Conservation (phyloP, 768 basidiomycete genomes). For the Leucosporidium creatinivorum region DNA sequence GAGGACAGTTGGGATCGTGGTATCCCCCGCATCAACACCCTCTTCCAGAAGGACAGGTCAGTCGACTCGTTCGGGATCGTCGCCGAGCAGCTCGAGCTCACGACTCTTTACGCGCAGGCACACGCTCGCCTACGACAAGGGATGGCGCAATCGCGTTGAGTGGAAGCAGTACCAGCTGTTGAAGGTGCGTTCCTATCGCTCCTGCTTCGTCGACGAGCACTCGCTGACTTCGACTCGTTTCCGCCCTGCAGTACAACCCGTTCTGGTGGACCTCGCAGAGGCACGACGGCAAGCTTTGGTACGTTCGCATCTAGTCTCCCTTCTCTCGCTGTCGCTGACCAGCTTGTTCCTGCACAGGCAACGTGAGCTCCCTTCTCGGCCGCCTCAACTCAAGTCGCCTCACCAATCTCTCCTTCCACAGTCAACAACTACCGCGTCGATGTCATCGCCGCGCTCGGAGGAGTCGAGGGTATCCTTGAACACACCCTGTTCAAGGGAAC, state of each 20-base stretch:
- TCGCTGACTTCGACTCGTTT: conserved; percentile 27
- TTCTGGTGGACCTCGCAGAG: conserved; percentile 99
- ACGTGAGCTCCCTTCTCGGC: conserved; percentile 50
- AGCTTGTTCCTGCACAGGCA: conserved; percentile 57
- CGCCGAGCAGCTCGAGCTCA: neutral
- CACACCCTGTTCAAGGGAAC: conserved; percentile 80
- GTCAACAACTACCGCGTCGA: conserved; percentile 97
- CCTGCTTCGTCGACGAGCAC: neutral
- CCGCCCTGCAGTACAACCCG: conserved; percentile 58
- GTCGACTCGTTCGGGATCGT: neutral
- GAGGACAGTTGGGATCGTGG: conserved; percentile 99
- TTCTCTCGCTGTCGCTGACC: conserved; percentile 63
- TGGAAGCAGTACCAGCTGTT: conserved; percentile 96
- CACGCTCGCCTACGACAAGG: conserved; percentile 92
- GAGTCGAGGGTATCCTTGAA: conserved; percentile 92
- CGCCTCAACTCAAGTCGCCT: no score
- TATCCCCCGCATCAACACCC: conserved; percentile 95
- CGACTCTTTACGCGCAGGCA: conserved; percentile 56
- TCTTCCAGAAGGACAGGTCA: conserved; percentile 91
- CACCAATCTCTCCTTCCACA: conserved; percentile 58
- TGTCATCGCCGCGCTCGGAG: conserved; percentile 93
- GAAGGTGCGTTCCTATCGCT: conserved; percentile 47
- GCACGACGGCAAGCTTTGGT: conserved; percentile 43
- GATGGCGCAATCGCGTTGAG: conserved; percentile 95
- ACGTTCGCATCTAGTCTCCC: neutral